A percentile compares a stretch with the other conserved stretches of the same genome.
Evolutionary conservation across 2,329 filamentous ascomycete species (phyloP).

Genomic region (Colletotrichum neosansevieriae): DNA sequence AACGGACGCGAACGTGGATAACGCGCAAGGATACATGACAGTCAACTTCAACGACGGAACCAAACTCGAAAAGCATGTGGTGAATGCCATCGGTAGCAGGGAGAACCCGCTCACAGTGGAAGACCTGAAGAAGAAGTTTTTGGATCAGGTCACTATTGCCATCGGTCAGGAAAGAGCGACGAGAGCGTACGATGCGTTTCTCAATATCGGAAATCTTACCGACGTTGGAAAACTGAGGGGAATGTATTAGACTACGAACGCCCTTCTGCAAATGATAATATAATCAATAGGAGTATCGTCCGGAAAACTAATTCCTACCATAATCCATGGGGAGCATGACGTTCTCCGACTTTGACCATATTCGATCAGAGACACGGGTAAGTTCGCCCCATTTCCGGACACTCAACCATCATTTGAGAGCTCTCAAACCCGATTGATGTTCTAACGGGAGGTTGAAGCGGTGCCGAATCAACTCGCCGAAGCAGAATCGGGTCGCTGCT

Average conservation of each 20-base stretch:
- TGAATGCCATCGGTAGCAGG: neutral
- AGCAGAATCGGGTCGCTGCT: neutral
- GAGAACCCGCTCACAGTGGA: neutral
- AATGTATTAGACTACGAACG: neutral
- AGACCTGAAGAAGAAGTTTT: neutral
- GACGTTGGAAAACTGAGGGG: neutral
- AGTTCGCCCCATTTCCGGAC: no score
- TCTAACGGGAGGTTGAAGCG: no score
- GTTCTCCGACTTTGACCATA: no score
- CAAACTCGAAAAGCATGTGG: neutral
- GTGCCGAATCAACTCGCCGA: neutral
- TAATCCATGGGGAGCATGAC: no score
- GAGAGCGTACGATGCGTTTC: neutral
- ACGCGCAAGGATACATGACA: neutral
- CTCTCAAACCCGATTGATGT: no score
- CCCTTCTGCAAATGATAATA: no score
- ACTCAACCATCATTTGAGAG: no score
- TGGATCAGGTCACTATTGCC: neutral
- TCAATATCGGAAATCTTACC: neutral
- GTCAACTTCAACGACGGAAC: neutral
- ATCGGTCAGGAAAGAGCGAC: neutral
- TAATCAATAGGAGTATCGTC: no score
- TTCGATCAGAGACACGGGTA: no score
- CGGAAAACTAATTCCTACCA: no score
- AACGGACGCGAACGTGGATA: neutral